These are phyloP conservation scores for Geotrichum cucujoidarum DNA, from an alignment of 1,139 yeast genomes.

Conservation along the genomic window DNA sequence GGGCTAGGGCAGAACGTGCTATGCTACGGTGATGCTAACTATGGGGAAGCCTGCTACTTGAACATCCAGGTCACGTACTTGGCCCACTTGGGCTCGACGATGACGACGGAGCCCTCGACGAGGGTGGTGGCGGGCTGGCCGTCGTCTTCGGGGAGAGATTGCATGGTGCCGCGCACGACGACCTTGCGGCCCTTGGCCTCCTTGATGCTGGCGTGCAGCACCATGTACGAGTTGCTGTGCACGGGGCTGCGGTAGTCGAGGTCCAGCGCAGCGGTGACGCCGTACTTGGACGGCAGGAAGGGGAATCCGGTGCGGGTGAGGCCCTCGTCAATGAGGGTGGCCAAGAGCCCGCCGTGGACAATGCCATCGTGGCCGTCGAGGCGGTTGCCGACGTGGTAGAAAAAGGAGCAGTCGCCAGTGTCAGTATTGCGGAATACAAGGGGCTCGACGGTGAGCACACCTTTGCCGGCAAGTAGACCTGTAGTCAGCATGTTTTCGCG, in stretches of 20 bases:
- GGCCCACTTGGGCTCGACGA: conserved; percentile 33
- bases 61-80: conserved; percentile 29
- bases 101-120: conserved; percentile 26
- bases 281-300: conserved; percentile 17
- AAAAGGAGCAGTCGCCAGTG: conserved; percentile 10
- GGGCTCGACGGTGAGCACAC: conserved; percentile 30
- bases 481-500: conserved; percentile 29
- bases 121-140: conserved; percentile 19
- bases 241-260: conserved; percentile 16
- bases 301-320: conserved; percentile 20
- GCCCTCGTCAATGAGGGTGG: conserved; percentile 46
- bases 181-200: conserved; percentile 18
- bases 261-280: conserved; percentile 18
- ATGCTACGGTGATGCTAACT: too few species aligned
- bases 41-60: too few species aligned
- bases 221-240: conserved; percentile 11
- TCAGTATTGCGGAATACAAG: conserved; percentile 25
- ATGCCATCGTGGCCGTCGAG: conserved; percentile 84
- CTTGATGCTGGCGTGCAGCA: conserved; percentile 2
- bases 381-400: conserved; percentile 53
- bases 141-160: conserved; percentile 4
- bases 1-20: too few species aligned
- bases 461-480: conserved; percentile 28
- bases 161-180: conserved; percentile 10
- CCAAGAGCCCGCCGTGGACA: conserved; percentile 86